phyloP scores from a whole-genome alignment of 805 yeast genomes.

The Metschnikowia proteae region DNA sequence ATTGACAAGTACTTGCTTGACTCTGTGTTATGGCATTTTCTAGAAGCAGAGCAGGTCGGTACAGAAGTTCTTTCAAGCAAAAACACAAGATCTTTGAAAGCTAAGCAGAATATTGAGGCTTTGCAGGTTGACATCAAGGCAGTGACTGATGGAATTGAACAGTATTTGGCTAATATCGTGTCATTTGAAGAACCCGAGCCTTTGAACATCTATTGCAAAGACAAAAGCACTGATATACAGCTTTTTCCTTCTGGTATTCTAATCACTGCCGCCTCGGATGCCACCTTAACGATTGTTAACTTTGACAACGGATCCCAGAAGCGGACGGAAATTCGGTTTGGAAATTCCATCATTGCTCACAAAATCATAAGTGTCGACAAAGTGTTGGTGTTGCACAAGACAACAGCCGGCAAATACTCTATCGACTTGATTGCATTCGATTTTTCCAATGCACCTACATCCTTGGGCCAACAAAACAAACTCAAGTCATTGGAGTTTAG shows the following conservation, averaged over 20 bases:
- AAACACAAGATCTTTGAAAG: not conserved
- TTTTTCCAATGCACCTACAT: not conserved
- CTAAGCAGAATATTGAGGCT: not conserved
- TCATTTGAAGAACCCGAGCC: slow-evolving; percentile 12
- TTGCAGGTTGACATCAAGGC: slow-evolving; percentile 6
- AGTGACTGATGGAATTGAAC: slow-evolving; percentile 27
- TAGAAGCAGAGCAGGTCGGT: slow-evolving; percentile 4
- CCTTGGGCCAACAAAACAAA: slow-evolving; percentile 7
- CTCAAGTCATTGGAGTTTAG: slow-evolving; percentile 13
- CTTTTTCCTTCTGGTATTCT: not conserved
- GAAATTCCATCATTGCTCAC: slow-evolving; percentile 7
- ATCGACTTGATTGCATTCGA: slow-evolving; percentile 6
- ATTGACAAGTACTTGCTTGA: slow-evolving; percentile 10
- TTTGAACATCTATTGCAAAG: slow-evolving; percentile 9
- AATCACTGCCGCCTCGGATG: slow-evolving; percentile 6
- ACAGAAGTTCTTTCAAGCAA: slow-evolving; percentile 8
- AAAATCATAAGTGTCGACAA: slow-evolving; percentile 7
- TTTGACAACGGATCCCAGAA: not conserved
- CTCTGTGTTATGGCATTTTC: slow-evolving; percentile 10
- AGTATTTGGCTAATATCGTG: slow-evolving; percentile 21
- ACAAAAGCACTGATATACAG: slow-evolving; percentile 2
- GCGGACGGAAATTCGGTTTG: slow-evolving; percentile 1
- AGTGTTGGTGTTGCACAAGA: slow-evolving; percentile 9
- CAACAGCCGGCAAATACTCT: not conserved
- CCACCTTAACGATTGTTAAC: slow-evolving; percentile 2